Base-by-base conservation (phyloP, 345 rosid genomes). In the Linum lewisii region DNA sequence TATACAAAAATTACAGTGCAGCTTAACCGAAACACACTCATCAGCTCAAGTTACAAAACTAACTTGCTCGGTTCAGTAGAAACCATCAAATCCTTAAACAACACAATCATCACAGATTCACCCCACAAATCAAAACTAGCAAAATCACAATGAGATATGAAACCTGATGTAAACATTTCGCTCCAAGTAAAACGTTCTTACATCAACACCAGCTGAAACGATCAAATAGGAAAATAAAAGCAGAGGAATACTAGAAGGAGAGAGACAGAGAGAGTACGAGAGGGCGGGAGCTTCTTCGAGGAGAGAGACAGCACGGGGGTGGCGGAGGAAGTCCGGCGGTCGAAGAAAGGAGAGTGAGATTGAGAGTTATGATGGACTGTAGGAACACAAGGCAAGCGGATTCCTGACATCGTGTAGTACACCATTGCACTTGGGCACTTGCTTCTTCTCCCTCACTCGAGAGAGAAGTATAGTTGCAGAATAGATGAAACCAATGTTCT, bases 381-480 rank as follows among this genome's bases (percentile, higher is more conserved):
- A 13, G 87, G 79, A 44, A 70, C 73, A 23, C 59, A 71, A 7
- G 84, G 75, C 45, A 83, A 71, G 21, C 83, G 83, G 42, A 75
- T 72, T 54, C 91, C 87, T 16, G 93, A 66, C 5, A 81, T 36
- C 2, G 95, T 61, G 62, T 76, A 51, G 59, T 24, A 78, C 62
- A 72, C 89, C 99, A 88, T 88, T 72, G 54, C 37, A 3, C 34
- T 29, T 29, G 7, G 34, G 34, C 34, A 29, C 34, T 8, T 54
- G 24, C 58, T 26, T 36, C 18, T 45, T 9, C 13, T 15, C 19
- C 19, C 45, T 57, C 16, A 6, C 47, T 42, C 47, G 57, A 60
- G 36, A 67, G 63, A 64, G 21, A 45, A 65, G 10, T 24, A 15
- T 20, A 16, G 18, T 11, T 49, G 62, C 7, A 21, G 21, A 37